A percentile compares a stretch with the other conserved stretches of the same genome.
Conservation (phyloP, 768 basidiomycete species). For the Plicaturopsis crispa region DNA sequence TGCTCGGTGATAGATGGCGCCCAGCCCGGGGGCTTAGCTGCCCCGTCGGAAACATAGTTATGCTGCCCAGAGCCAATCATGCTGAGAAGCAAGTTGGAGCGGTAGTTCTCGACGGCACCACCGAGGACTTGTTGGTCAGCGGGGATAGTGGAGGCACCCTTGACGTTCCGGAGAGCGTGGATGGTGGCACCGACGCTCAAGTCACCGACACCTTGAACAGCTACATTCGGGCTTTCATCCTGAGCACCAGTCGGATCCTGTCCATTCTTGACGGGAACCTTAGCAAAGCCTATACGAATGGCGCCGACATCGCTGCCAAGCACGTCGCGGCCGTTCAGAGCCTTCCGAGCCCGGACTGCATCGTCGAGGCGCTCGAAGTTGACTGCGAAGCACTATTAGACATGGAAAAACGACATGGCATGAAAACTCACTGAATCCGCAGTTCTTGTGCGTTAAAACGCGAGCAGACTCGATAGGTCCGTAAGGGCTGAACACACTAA, state of each 20-base stretch:
- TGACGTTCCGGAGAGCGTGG: constrained; percentile 77
- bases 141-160: constrained; percentile 88
- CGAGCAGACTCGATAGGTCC: constrained; percentile 96
- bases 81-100: constrained; percentile 84
- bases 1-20: constrained; percentile 79
- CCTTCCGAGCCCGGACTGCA: constrained; percentile 91
- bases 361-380: constrained; percentile 98
- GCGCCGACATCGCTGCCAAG: constrained; percentile 95
- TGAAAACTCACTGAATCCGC: constrained; percentile 69
- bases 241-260: constrained; percentile 50
- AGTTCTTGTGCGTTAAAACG: constrained; percentile 95
- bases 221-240: constrained; percentile 58
- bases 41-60: constrained; percentile 46
- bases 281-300: constrained; percentile 94
- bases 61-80: constrained; percentile 79
- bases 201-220: constrained; percentile 78
- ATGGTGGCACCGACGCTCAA: constrained; percentile 85
- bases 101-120: constrained; percentile 89
- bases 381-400: constrained; percentile 38
- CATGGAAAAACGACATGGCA: constrained; percentile 2
- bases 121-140: constrained; percentile 91
- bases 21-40: constrained; percentile 60
- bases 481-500: constrained; percentile 95
- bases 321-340: constrained; percentile 92
- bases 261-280: constrained; percentile 88